phyloP scores from a whole-genome alignment of 768 basidiomycete genomes.

The Exidia glandulosa region DNA sequence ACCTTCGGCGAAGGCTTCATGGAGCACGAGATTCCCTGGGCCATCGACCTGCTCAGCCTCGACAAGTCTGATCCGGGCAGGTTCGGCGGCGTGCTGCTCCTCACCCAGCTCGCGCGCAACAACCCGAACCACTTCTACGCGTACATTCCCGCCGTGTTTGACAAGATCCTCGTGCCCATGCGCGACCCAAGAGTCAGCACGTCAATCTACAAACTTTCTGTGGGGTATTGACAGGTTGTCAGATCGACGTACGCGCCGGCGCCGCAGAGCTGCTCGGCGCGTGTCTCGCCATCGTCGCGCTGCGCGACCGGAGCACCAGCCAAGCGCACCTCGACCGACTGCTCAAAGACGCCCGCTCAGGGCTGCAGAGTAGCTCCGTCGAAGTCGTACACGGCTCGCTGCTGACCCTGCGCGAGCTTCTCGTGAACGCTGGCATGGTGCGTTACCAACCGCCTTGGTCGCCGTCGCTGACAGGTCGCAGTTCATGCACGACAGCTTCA shows the following conservation, averaged over 20 bases:
- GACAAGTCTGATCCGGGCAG: constrained; percentile 70
- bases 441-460: constrained; percentile 25
- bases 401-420: constrained; percentile 80
- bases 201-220: neutral
- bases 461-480: too few species aligned
- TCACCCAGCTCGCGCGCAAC: constrained; percentile 87
- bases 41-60: constrained; percentile 68
- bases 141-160: constrained; percentile 79
- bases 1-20: constrained; percentile 84
- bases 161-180: constrained; percentile 84
- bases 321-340: constrained; percentile 62
- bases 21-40: constrained; percentile 78
- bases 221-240: neutral
- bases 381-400: constrained; percentile 91
- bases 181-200: constrained; percentile 64
- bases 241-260: constrained; percentile 76
- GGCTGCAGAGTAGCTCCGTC: constrained; percentile 66
- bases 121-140: constrained; percentile 82
- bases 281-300: constrained; percentile 78
- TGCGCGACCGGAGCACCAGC: constrained; percentile 50
- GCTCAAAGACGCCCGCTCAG: constrained; percentile 74
- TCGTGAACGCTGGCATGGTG: constrained; percentile 92
- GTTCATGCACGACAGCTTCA: constrained; percentile 83
- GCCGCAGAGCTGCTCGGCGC: constrained; percentile 90
- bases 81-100: constrained; percentile 86